Conservation (phyloP, 2,329 filamentous ascomycete species). For the Microdochium bolleyi region DNA sequence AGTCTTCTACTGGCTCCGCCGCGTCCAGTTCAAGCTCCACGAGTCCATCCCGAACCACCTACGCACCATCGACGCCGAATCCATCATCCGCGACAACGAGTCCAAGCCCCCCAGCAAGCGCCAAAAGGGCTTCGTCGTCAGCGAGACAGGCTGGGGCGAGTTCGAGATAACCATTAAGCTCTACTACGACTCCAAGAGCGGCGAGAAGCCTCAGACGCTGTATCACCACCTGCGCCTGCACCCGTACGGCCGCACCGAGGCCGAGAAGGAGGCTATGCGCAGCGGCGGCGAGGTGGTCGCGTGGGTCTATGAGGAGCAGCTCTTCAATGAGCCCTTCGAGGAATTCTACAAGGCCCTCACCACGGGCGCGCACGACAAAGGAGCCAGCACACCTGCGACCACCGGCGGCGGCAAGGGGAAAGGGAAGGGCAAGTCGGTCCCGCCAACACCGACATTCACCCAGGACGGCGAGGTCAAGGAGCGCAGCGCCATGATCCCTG, state of each 20-base stretch:
- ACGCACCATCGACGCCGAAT: conserved; percentile 49
- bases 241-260: conserved; percentile 78
- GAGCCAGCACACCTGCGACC: conserved; percentile 23
- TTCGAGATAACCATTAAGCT: conserved; percentile 95
- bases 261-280: conserved; percentile 55
- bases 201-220: conserved; percentile 91
- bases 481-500: conserved; percentile 68
- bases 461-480: conserved; percentile 36
- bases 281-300: conserved; percentile 60
- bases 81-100: conserved; percentile 20
- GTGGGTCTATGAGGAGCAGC: conserved; percentile 86
- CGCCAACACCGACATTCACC: conserved; percentile 1
- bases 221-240: conserved; percentile 90
- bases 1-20: conserved; percentile 90
- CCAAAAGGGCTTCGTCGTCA: conserved; percentile 59
- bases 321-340: conserved; percentile 96
- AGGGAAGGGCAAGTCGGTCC: conserved; percentile 25
- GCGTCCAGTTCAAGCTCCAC: conserved; percentile 97
- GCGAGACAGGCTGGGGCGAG: conserved; percentile 95
- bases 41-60: conserved; percentile 91
- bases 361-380: conserved; percentile 52
- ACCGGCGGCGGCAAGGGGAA: conserved; percentile 53
- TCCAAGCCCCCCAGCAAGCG: conserved; percentile 39
- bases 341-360: conserved; percentile 85
- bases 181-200: conserved; percentile 80